These are phyloP conservation scores for Xylariaceae sp. DNA, from an alignment of 2,329 filamentous ascomycete species.

Conservation along the genomic window DNA sequence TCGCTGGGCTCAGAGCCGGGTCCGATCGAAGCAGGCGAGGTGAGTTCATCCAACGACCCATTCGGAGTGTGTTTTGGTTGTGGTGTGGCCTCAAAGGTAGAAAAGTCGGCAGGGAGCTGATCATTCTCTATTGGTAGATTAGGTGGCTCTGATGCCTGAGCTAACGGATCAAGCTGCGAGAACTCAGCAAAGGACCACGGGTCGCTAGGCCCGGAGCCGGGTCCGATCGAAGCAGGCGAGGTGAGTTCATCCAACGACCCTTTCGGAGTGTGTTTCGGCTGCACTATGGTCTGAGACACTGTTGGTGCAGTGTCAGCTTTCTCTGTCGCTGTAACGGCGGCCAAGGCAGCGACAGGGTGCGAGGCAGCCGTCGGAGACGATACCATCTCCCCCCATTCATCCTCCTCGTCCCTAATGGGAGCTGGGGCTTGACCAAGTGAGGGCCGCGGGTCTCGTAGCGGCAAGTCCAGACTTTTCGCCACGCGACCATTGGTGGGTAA, in stretches of 20 bases:
- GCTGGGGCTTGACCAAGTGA: constrained; percentile 1
- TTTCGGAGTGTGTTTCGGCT: constrained; percentile 4
- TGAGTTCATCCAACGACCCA: not conserved
- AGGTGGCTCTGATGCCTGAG: not conserved
- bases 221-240: constrained; percentile 3
- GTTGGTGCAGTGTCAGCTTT: constrained; percentile 2
- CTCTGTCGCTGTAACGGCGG: constrained; percentile 1
- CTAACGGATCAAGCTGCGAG: no score
- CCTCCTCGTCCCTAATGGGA: constrained; percentile 36
- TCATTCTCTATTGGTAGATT: not conserved
- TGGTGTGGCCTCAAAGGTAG: constrained; percentile 14
- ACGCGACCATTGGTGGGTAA: no score
- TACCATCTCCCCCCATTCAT: constrained; percentile 57
- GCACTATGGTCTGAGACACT: constrained; percentile 8
- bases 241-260: not conserved
- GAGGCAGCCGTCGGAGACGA: constrained; percentile 26
- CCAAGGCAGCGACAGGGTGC: constrained; percentile 2
- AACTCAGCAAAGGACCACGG: constrained; percentile 13
- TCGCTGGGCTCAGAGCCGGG: constrained; percentile 6
- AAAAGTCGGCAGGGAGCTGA: no score
- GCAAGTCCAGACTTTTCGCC: no score
- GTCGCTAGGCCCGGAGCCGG: constrained; percentile 4
- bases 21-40: constrained; percentile 1
- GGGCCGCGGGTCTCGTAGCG: constrained; percentile 1
- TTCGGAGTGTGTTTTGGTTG: constrained; percentile 3